A percentile compares a stretch with the other conserved stretches of the same genome.
Conservation (phyloP, 257 asterid species). For the Solanum stenotomum region DNA sequence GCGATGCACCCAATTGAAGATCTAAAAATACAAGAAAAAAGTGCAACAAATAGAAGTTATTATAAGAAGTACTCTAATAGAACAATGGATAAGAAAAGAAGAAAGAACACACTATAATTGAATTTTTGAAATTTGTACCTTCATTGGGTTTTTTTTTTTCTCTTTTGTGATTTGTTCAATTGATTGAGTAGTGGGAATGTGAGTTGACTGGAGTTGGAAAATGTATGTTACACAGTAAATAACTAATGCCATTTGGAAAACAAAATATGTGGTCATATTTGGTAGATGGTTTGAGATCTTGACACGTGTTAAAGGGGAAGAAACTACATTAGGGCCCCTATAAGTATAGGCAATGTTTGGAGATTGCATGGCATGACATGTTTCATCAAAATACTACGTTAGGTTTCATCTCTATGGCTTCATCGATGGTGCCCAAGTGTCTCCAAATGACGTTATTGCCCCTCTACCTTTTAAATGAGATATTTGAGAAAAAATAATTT, state of each 20-base stretch:
- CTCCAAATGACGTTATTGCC: background rate
- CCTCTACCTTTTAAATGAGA: background rate
- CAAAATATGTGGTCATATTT: background rate
- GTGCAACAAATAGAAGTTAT: background rate
- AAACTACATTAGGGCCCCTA: background rate
- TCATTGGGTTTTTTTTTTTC: constrained; percentile 14
- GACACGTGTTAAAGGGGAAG: background rate
- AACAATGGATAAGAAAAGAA: background rate
- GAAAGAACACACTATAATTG: background rate
- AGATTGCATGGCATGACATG: background rate
- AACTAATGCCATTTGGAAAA: background rate
- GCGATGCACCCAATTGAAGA: constrained; percentile 85
- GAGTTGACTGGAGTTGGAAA: constrained; percentile 21
- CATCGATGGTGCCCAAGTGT: background rate
- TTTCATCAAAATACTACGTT: background rate
- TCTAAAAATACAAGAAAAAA: constrained; percentile 18
- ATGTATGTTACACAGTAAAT: background rate
- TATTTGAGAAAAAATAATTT: background rate
- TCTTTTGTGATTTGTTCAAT: background rate
- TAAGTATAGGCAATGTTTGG: background rate
- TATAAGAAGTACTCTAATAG: background rate
- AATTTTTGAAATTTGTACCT: constrained; percentile 4
- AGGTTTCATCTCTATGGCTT: background rate
- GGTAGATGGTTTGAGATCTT: background rate
- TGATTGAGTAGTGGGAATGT: constrained; percentile 1